A percentile compares a stretch with the other conserved stretches of the same genome.
These are phyloP conservation scores for Ogataea saltuana DNA, from an alignment of 805 yeast species.

Conservation along the genomic window DNA sequence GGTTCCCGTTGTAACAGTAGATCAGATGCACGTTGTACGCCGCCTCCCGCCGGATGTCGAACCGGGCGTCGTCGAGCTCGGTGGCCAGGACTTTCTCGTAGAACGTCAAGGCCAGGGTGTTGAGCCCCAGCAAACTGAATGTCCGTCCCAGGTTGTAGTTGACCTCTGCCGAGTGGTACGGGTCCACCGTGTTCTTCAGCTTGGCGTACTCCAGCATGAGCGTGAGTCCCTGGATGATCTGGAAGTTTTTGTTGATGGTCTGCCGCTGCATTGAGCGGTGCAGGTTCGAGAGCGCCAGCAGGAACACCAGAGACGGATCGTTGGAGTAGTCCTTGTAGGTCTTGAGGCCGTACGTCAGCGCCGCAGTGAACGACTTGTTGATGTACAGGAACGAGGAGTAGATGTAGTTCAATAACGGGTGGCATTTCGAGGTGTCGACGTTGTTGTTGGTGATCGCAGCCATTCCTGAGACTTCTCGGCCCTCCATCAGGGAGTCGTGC, in stretches of 20 bases:
- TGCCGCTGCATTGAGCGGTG: conserved; percentile 92
- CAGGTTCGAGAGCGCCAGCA: conserved; percentile 76
- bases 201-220: conserved; percentile 72
- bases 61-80: conserved; percentile 44
- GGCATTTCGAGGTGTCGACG: conserved; percentile 52
- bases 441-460: conserved; percentile 65
- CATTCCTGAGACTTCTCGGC: conserved; percentile 68
- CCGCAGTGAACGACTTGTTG: conserved; percentile 79
- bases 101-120: conserved; percentile 68
- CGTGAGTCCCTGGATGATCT: conserved; percentile 82
- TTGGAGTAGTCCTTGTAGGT: conserved; percentile 64
- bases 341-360: conserved; percentile 73
- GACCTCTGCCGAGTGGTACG: conserved; percentile 70
- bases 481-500: conserved; percentile 65
- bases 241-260: conserved; percentile 82
- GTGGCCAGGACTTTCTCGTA: conserved; percentile 65
- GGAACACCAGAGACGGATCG: conserved; percentile 78
- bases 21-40: conserved; percentile 83
- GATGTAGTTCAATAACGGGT: conserved; percentile 59
- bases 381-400: conserved; percentile 81
- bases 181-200: conserved; percentile 34
- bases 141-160: conserved; percentile 81
- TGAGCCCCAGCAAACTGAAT: conserved; percentile 80
- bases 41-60: conserved; percentile 69
- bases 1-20: conserved; percentile 75